Percentiles rank a stretch among this genome's conserved stretches.
These are phyloP conservation scores for Panicum virgatum DNA, from an alignment of 202 grass and related monocot species.

Conservation along the genomic window DNA sequence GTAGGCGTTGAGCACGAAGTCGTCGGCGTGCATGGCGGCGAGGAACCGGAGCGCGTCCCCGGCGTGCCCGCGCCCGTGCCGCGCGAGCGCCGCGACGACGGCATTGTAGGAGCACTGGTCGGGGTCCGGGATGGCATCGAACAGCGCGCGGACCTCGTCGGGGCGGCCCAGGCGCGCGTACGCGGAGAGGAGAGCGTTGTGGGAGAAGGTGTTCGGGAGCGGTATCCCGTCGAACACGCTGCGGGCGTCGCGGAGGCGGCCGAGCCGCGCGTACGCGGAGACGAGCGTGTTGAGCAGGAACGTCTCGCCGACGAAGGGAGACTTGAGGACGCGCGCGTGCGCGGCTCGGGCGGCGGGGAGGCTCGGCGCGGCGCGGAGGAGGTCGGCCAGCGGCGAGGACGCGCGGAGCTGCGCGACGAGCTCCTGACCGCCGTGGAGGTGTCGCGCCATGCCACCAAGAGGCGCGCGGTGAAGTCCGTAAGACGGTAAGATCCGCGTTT, in stretches of 20 bases:
- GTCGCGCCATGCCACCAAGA: constrained; percentile 43
- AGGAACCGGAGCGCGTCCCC: constrained; percentile 46
- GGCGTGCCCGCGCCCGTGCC: constrained; percentile 41
- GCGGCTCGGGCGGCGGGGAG: constrained; percentile 34
- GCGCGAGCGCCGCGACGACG: constrained; percentile 58
- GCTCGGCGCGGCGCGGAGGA: constrained; percentile 34
- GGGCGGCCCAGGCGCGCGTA: constrained; percentile 37
- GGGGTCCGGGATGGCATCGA: constrained; percentile 42
- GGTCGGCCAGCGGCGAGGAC: constrained; percentile 47
- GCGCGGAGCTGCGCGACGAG: constrained; percentile 40
- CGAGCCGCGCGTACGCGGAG: constrained; percentile 54
- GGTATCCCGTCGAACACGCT: constrained; percentile 60
- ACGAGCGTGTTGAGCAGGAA: constrained; percentile 67
- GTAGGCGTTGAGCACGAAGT: constrained; percentile 54
- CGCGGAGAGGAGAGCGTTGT: constrained; percentile 51
- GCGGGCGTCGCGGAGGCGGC: constrained; percentile 39
- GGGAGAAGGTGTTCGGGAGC: constrained; percentile 44
- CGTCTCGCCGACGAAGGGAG: constrained; percentile 39
- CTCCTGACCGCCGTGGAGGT: neutral
- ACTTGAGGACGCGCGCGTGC: constrained; percentile 43
- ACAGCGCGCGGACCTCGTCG: constrained; percentile 36
- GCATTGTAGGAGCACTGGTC: constrained; percentile 76
- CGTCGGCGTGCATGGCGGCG: constrained; percentile 49
- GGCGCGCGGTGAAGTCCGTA: neutral
- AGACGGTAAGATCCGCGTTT: too few species aligned